Conservation (phyloP, 768 basidiomycete genomes). For the Amanita fuliginea region DNA sequence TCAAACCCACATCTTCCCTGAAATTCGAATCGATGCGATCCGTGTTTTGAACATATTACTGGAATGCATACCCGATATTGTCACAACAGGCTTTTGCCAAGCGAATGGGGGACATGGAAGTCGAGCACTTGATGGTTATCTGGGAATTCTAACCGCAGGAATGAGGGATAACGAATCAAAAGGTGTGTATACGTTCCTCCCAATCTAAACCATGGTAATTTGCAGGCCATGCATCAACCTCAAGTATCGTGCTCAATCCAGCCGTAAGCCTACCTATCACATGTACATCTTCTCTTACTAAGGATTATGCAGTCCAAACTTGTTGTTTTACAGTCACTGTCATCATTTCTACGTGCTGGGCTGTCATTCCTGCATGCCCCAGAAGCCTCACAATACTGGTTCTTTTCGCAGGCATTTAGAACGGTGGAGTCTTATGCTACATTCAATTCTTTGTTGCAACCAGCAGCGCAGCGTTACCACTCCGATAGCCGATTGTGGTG, state of each 20-base stretch:
- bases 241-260: slow-evolving; percentile 54
- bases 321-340: slow-evolving; percentile 61
- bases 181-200: slow-evolving; percentile 22
- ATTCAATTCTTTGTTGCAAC: slow-evolving; percentile 38
- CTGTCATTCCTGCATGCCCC: not conserved
- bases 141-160: slow-evolving; percentile 66
- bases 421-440: slow-evolving; percentile 36
- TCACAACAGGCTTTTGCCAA: slow-evolving; percentile 60
- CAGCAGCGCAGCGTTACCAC: slow-evolving; percentile 10
- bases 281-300: slow-evolving; percentile 3
- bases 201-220: not conserved
- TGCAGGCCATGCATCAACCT: slow-evolving; percentile 41
- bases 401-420: slow-evolving; percentile 25
- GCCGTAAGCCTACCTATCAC: slow-evolving; percentile 32
- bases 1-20: slow-evolving; percentile 91
- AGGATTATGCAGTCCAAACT: slow-evolving; percentile 53
- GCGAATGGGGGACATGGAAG: slow-evolving; percentile 40
- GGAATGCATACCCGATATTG: slow-evolving; percentile 51
- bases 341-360: slow-evolving; percentile 50
- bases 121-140: slow-evolving; percentile 68
- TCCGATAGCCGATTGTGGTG: slow-evolving; percentile 19
- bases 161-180: slow-evolving; percentile 48
- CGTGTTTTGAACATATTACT: slow-evolving; percentile 70
- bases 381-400: not conserved
- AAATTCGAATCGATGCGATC: slow-evolving; percentile 85